Evolutionary conservation across 169 alveolate species (phyloP), one percentile per base, ranked within the genome.

Genomic region (Plasmodium berghei): DNA sequence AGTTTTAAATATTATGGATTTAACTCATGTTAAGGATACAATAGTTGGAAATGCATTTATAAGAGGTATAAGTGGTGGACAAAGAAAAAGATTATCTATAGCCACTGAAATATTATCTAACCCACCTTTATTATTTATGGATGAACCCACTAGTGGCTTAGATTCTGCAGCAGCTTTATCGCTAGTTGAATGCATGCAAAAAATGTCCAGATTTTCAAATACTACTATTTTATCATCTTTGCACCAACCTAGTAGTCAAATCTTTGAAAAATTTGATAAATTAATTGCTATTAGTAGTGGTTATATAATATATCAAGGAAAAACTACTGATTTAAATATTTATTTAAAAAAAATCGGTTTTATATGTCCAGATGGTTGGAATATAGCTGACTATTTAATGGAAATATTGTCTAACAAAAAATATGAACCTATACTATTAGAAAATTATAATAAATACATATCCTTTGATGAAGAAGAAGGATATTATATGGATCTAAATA

Each of bases 91-190:
- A 73, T 92, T 94, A 24, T 87, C 96, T 66, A 93, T 96, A 12
- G 98, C 97, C 10, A 88, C 93, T 87, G 97, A 96, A 90, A 88
- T 96, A 69, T 73, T 96, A 61, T 92, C 92, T 46, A 93, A 93
- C 69, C 97, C 97, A 24, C 92, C 96, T 10, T 83, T 96, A 40
- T 80, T 96, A 42, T 91, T 96, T 61, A 93, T 96, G 89, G 98
- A 96, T 89, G 98, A 95, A 48, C 98, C 98, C 18, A 96, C 98
- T 5, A 93, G 97, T 28, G 98, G 98, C 2, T 86, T 96, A 72
- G 98, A 96, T 89, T 94, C 97, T 34, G 87, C 95, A 64, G 85
- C 94, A 6, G 94, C 97, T 10, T 86, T 89, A 55, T 94, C 92
- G 42, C 46, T 94, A 61, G 70, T 92, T 40, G 87, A 72, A 49